Evolutionary conservation across 805 yeast genomes (phyloP).

Genomic region (Komagataella pseudopastoris): DNA sequence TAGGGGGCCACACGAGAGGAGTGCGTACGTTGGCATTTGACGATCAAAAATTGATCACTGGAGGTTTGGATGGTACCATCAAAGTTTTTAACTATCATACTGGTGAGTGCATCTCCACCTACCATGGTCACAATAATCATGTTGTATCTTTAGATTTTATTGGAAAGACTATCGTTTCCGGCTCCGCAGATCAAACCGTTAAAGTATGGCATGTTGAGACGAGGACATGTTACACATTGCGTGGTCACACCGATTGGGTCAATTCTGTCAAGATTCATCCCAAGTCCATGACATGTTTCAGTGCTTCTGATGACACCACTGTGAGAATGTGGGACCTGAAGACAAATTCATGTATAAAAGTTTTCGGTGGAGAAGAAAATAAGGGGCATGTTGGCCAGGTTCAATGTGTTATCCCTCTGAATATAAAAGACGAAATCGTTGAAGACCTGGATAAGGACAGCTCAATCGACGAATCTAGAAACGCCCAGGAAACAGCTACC

Average conservation of each 20-base stretch:
- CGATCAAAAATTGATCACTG: slow-evolving; percentile 79
- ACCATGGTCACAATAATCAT: slow-evolving; percentile 82
- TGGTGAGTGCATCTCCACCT: slow-evolving; percentile 88
- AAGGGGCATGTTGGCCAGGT: slow-evolving; percentile 91
- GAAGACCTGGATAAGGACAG: slow-evolving; percentile 26
- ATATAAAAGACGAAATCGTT: slow-evolving; percentile 46
- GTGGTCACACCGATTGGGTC: slow-evolving; percentile 92
- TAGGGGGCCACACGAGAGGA: slow-evolving; percentile 82
- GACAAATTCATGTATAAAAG: slow-evolving; percentile 64
- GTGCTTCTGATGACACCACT: slow-evolving; percentile 86
- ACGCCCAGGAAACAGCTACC: neutral
- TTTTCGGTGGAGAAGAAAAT: slow-evolving; percentile 62
- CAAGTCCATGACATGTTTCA: slow-evolving; percentile 62
- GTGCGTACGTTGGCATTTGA: slow-evolving; percentile 80
- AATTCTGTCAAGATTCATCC: slow-evolving; percentile 81
- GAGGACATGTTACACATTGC: slow-evolving; percentile 78
- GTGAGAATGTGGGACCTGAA: slow-evolving; percentile 90
- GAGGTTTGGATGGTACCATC: slow-evolving; percentile 82
- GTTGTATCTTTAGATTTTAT: slow-evolving; percentile 76
- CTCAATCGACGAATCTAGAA: slow-evolving; percentile 4
- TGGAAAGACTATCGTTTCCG: slow-evolving; percentile 75
- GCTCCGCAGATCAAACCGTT: slow-evolving; percentile 84
- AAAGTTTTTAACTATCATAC: slow-evolving; percentile 94
- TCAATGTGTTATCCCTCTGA: slow-evolving; percentile 81
- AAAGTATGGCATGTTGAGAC: slow-evolving; percentile 96